These are phyloP conservation scores for Pichia ethanolica DNA, from an alignment of 805 yeast genomes.

Conservation along the genomic window DNA sequence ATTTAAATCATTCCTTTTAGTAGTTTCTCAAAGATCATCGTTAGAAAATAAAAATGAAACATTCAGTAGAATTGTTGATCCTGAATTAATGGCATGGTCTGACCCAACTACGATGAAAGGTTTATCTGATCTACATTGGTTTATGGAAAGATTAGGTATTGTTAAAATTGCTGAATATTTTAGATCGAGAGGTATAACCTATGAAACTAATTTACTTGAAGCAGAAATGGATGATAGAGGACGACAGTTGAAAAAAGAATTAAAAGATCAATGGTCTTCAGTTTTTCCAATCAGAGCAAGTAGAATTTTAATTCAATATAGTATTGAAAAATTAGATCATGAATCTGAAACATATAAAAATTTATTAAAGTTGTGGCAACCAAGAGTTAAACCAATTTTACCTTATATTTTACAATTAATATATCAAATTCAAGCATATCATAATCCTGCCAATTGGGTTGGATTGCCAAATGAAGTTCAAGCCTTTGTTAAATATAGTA, in stretches of 20 bases:
- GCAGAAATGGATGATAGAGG: constrained; percentile 92
- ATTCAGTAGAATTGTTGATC: constrained; percentile 85
- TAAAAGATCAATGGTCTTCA: constrained; percentile 88
- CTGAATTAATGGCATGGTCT: constrained; percentile 88
- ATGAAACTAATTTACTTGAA: constrained; percentile 63
- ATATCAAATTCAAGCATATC: constrained; percentile 89
- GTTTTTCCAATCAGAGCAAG: constrained; percentile 95
- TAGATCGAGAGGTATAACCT: constrained; percentile 70
- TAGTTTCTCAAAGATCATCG: constrained; percentile 82
- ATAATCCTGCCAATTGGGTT: constrained; percentile 87
- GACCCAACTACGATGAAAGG: constrained; percentile 89
- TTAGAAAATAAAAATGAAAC: constrained; percentile 61
- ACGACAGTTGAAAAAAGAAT: constrained; percentile 58
- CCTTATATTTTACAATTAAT: constrained; percentile 85
- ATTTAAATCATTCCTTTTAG: constrained; percentile 83
- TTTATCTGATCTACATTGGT: constrained; percentile 86
- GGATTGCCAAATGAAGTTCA: constrained; percentile 85
- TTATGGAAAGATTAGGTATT: constrained; percentile 94
- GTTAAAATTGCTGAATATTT: constrained; percentile 91
- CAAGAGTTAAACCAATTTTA: constrained; percentile 82
- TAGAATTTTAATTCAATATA: constrained; percentile 87
- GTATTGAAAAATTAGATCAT: constrained; percentile 84
- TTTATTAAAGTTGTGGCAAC: constrained; percentile 78
- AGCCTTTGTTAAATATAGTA: constrained; percentile 81
- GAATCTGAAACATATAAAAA: constrained; percentile 66